phyloP scores from a whole-genome alignment of 1,284 basidiomycete genomes.

The Caloboletus inedulis region DNA sequence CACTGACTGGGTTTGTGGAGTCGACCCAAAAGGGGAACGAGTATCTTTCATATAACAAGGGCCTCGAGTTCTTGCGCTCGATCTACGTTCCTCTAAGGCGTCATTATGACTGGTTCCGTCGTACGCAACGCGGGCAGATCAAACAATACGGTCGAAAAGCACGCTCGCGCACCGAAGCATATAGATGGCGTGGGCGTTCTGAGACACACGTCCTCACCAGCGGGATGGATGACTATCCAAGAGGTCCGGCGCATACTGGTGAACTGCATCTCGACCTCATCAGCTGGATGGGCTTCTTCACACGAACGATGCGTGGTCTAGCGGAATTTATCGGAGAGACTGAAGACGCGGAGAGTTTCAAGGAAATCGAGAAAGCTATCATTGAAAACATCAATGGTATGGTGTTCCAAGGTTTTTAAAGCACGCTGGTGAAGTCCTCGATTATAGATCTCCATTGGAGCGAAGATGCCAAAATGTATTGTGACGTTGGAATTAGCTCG shows the following conservation, averaged over 20 bases:
- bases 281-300: constrained; percentile 94
- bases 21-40: constrained; percentile 37
- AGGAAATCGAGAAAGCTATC: constrained; percentile 75
- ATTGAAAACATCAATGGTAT: constrained; percentile 84
- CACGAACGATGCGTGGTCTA: constrained; percentile 84
- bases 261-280: constrained; percentile 92
- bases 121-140: constrained; percentile 89
- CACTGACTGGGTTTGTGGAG: constrained; percentile 35
- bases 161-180: constrained; percentile 83
- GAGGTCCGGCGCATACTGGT: constrained; percentile 82
- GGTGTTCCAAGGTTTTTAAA: constrained; percentile 10
- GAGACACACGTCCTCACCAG: constrained; percentile 86
- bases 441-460: constrained; percentile 87
- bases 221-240: constrained; percentile 94
- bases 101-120: constrained; percentile 95
- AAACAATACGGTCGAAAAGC: constrained; percentile 83
- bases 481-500: constrained; percentile 81
- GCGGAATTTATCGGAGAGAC: constrained; percentile 78
- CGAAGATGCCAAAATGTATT: constrained; percentile 87
- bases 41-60: constrained; percentile 60
- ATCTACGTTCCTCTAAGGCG: constrained; percentile 83
- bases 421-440: constrained; percentile 2
- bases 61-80: constrained; percentile 65
- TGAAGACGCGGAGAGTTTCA: constrained; percentile 77
- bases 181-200: constrained; percentile 92